Base-by-base conservation (phyloP, 495 filamentous ascomycete species). In the Clavariopsis aquatica region DNA sequence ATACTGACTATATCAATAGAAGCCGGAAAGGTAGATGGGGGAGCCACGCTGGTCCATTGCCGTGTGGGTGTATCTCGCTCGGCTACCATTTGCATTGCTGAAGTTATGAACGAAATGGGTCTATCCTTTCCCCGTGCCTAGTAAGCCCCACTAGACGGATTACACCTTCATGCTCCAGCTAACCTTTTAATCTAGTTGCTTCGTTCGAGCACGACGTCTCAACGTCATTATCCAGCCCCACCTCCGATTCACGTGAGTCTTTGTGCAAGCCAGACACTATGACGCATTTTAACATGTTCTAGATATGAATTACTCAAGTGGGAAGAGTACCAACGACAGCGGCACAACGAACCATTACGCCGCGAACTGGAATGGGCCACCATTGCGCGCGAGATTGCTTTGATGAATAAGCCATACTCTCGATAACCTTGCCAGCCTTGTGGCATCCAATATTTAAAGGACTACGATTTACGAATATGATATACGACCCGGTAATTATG, bases 81-180 rank as follows among this genome's bases (percentile, higher is more conserved):
- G 52, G 94, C 94, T 22, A 98, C 94, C 8, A 96, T 98, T 72
- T 98, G 94, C 77, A 98, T 98, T 71, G 94, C 94, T 31, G 93
- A 97, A 76, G 93, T 98, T 22, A 98, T 98, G 94, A 83, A 87
- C 13, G 79, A 86, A 7, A 72, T 88, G 28, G 79, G 84, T 27
- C 78, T 97, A 51, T 94, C 91, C 2, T 96, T 97, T 72, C 91
- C 94, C 17, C 82, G 90, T 49, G 94, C 94, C 49, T 98, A 98
- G 84, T 87, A 75, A 71, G 84, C 82, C 24, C 26, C 9, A 8
- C 51, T 1, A 19, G 49, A 13, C 22, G 1, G 22, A 29, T 7
- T 17, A 6, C 15, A 43, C 1, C 9, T n/a, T n/a, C 19, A 23
- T 19, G 52, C 26, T 43, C 45, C 12, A 22, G 24, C 49, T 62